Evolutionary conservation across 2,329 filamentous ascomycete species (phyloP), one percentile per base, ranked within the genome.

Genomic region (Hypoxylon sp.): DNA sequence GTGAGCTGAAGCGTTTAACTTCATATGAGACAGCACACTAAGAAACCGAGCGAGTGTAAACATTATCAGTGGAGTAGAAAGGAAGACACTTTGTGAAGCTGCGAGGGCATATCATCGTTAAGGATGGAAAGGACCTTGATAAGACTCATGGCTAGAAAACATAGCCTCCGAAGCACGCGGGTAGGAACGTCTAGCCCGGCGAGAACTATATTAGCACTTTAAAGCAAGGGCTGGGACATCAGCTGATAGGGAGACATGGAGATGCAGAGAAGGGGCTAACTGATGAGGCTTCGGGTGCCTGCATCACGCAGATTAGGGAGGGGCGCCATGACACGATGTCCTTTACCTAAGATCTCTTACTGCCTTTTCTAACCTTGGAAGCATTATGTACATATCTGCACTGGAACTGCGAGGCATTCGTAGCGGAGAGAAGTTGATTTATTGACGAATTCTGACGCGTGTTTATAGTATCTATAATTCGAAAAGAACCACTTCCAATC

Each of bases 381-480:
- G n/a, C n/a, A n/a, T n/a, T 27, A 45, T 9, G 48, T 19, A 43
- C 46, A 41, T 5, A 8, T 41, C n/a, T 39, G 5, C 34, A 39
- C 34, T 11, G 37, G 11, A 19, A 41, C 9, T 41, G 37, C 7
- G 8, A 41, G n/a, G 8, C 37, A 39, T 37, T 32, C 7, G 25
- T 16, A 27, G 51, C 37, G 56, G 67, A 63, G 70, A 71, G 69
- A 69, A 71, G 69, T n/a, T 70, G 71, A 71, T 72, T 67, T 67
- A 69, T 71, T 71, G 61, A 41, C 37, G 37, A 68, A 64, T 57
- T 63, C 51, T 61, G 69, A 69, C 63, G 68, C 70, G 52, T 70
- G 58, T 67, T 61, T 54, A 46, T 32, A 67, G 32, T 69, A 74
- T 77, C 73, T 76, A 76, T 75, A 74, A 74, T 61, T 69, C 60